These are phyloP conservation scores for Chlorella ohadii DNA, from an alignment of 139 green algal genomes.

Conservation along the genomic window DNA sequence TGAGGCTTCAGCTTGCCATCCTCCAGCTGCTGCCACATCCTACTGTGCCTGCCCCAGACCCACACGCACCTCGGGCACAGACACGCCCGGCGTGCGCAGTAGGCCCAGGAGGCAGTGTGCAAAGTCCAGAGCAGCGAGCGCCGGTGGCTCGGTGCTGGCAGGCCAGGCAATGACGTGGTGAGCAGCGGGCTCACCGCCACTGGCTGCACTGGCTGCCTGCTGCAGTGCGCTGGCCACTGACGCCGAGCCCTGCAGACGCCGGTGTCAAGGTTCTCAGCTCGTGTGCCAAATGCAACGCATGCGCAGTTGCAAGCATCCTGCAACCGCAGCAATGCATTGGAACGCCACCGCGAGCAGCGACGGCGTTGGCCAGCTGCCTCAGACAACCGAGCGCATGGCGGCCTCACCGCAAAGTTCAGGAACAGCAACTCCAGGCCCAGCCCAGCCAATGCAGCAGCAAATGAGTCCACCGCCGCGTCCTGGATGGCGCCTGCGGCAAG, in stretches of 20 bases:
- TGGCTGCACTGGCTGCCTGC: not conserved
- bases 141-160: conserved; percentile 34
- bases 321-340: too few relatives aligned
- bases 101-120: conserved; percentile 69
- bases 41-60: not conserved
- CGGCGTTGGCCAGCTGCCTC: too few relatives aligned
- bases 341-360: too few relatives aligned
- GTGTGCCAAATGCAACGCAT: too few relatives aligned
- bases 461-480: not conserved
- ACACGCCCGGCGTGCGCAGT: conserved; percentile 50
- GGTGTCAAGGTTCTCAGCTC: too few relatives aligned
- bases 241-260: conserved; percentile 1
- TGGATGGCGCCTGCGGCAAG: not conserved
- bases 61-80: conserved; percentile 49
- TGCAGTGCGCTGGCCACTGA: not conserved
- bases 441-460: not conserved
- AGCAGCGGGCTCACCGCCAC: not conserved
- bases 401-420: conserved; percentile 7
- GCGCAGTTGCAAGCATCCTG: too few relatives aligned
- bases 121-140: conserved; percentile 70
- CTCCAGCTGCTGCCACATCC: not conserved
- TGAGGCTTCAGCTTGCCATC: too few relatives aligned
- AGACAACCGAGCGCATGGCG: too few relatives aligned
- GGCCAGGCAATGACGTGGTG: conserved; percentile 65
- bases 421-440: not conserved